phyloP scores from a whole-genome alignment of 352 stramenopile genomes.

The Pythium oligandrum region DNA sequence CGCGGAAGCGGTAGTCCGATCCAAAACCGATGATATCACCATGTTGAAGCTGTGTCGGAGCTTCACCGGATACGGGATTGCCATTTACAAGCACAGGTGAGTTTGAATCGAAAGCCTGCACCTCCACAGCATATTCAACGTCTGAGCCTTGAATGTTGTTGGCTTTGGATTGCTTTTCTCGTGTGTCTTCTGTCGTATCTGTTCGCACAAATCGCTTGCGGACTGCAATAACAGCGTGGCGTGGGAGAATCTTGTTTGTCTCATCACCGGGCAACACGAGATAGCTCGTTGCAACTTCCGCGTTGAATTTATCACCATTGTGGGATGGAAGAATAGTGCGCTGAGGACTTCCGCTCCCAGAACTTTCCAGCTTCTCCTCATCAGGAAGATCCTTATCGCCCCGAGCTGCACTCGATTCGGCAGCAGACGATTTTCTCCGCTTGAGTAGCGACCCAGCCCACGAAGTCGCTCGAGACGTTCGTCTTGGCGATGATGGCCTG shows the following conservation, averaged over 20 bases:
- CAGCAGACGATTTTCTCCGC: slow-evolving; percentile 16
- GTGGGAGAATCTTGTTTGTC: too few species aligned
- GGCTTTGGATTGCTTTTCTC: too few species aligned
- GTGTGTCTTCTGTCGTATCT: too few species aligned
- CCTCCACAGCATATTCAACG: slow-evolving; percentile 15
- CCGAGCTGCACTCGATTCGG: neutral
- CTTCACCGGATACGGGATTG: neutral
- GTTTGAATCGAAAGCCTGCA: slow-evolving; percentile 8
- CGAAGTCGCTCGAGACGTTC: slow-evolving; percentile 1
- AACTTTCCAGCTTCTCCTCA: too few species aligned
- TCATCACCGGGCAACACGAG: too few species aligned
- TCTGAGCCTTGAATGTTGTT: neutral
- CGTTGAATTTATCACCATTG: too few species aligned
- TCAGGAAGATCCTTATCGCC: neutral
- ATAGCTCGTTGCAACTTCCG: too few species aligned
- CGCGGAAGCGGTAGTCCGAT: slow-evolving; percentile 1
- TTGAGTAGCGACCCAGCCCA: slow-evolving; percentile 20
- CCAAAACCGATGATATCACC: slow-evolving; percentile 17
- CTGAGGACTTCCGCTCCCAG: neutral
- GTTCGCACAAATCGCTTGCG: too few species aligned
- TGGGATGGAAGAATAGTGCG: too few species aligned
- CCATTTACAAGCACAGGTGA: slow-evolving; percentile 14
- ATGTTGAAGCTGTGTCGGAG: slow-evolving; percentile 8
- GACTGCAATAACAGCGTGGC: too few species aligned
- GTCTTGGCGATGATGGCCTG: slow-evolving; percentile 4